Evolutionary conservation across 768 basidiomycete genomes (phyloP).

Genomic region (Xerocomus spinulosus): DNA sequence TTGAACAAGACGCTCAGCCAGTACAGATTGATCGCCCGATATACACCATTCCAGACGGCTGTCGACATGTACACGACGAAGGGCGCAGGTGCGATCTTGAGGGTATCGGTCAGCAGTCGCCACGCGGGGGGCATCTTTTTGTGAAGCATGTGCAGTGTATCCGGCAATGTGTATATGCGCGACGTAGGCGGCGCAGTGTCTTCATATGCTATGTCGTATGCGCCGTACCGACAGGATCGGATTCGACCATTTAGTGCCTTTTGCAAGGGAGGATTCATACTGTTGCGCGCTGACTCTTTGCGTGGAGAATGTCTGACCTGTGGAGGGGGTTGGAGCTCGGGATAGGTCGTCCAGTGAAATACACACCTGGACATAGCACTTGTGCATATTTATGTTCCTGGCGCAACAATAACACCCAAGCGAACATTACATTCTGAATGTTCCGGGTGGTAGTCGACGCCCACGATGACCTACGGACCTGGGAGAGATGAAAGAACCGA

Average conservation of each 20-base stretch:
- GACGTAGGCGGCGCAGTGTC: neutral
- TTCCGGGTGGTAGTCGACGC: too few species aligned
- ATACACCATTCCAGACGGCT: slow-evolving; percentile 28
- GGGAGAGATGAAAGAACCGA: too few species aligned
- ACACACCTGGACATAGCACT: too few species aligned
- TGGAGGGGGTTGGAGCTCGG: too few species aligned
- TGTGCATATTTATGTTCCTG: too few species aligned
- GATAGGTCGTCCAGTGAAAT: too few species aligned
- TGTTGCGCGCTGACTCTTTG: too few species aligned
- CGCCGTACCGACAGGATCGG: slow-evolving; percentile 12
- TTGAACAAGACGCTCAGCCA: slow-evolving; percentile 31
- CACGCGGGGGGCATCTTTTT: slow-evolving; percentile 1
- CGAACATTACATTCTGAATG: too few species aligned
- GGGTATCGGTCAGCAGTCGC: slow-evolving; percentile 14
- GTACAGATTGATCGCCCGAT: slow-evolving; percentile 34
- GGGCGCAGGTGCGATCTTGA: slow-evolving; percentile 18
- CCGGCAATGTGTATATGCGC: slow-evolving; percentile 1
- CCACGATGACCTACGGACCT: too few species aligned
- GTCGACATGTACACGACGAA: slow-evolving; percentile 25
- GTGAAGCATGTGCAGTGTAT: neutral
- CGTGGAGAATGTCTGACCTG: too few species aligned
- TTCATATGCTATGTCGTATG: slow-evolving; percentile 24
- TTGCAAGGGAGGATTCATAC: too few species aligned
- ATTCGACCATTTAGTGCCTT: slow-evolving; percentile 4
- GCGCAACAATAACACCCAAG: too few species aligned